phyloP scores from a whole-genome alignment of 345 rosid species.

The Melaleuca alternifolia region DNA sequence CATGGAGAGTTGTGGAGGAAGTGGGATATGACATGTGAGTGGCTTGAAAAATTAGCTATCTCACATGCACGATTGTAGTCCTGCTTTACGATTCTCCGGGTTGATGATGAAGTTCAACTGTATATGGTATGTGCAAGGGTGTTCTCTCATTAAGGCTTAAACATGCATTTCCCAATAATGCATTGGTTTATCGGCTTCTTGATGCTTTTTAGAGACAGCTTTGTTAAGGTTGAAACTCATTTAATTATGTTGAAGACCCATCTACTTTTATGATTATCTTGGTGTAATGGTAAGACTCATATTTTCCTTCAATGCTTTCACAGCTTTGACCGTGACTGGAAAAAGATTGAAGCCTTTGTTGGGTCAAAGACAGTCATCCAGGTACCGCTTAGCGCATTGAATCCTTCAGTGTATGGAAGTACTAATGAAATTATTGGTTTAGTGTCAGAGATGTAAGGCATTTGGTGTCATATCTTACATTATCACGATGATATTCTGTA shows the following conservation, averaged over 20 bases:
- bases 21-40: background rate
- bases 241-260: background rate
- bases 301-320: background rate
- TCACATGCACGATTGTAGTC: background rate
- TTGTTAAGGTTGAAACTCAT: background rate
- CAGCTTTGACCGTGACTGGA: constrained; percentile 95
- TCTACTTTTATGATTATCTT: background rate
- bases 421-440: background rate
- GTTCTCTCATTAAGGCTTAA: background rate
- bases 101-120: background rate
- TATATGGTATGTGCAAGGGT: background rate
- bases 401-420: background rate
- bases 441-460: background rate
- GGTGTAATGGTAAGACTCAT: background rate
- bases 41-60: background rate
- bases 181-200: background rate
- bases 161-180: background rate
- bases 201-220: background rate
- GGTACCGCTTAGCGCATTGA: constrained; percentile 15
- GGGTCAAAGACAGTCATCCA: constrained; percentile 90
- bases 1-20: background rate
- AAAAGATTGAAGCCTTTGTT: constrained; percentile 80
- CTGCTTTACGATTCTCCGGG: background rate
- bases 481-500: background rate
- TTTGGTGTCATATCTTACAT: background rate